Conservation (phyloP, 495 filamentous ascomycete species). For the Mytilinidion resinicola region DNA sequence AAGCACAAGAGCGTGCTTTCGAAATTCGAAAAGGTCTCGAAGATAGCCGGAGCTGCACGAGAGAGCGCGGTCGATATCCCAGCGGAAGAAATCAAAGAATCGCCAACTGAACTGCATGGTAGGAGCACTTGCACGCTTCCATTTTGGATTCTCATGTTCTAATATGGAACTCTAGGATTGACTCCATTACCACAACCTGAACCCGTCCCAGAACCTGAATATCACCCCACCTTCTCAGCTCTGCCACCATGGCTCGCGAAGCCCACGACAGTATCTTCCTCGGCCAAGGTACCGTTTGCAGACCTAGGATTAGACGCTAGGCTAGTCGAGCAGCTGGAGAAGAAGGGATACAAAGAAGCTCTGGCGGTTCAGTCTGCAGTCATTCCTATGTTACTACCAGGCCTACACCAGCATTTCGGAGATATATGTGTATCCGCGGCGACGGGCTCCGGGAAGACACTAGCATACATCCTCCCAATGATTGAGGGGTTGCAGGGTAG, state of each 20-base stretch:
- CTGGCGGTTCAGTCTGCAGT: slow-evolving; percentile 80
- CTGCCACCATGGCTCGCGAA: slow-evolving; percentile 69
- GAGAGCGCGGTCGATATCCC: slow-evolving; percentile 3
- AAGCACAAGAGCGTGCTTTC: slow-evolving; percentile 34
- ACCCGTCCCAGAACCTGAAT: slow-evolving; percentile 47
- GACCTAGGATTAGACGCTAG: slow-evolving; percentile 52
- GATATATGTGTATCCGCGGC: slow-evolving; percentile 84
- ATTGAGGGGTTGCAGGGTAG: slow-evolving; percentile 61
- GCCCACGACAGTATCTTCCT: slow-evolving; percentile 57
- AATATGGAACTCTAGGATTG: slow-evolving; percentile 37
- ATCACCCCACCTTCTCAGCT: slow-evolving; percentile 47
- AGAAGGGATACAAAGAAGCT: slow-evolving; percentile 63
- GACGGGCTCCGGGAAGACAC: slow-evolving; percentile 89
- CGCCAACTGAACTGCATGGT: slow-evolving; percentile 51
- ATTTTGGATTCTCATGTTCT: background rate
- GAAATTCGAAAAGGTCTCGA: slow-evolving; percentile 36
- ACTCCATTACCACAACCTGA: slow-evolving; percentile 73
- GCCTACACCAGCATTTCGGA: slow-evolving; percentile 49
- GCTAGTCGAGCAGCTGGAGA: slow-evolving; percentile 54
- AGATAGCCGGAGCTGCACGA: slow-evolving; percentile 17
- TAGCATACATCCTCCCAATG: slow-evolving; percentile 85
- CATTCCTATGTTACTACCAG: slow-evolving; percentile 68
- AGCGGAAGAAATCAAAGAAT: slow-evolving; percentile 13
- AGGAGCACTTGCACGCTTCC: background rate
- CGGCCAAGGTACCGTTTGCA: slow-evolving; percentile 54